These are phyloP conservation scores for Talaromyces nanjingensis DNA, from an alignment of 495 filamentous ascomycete genomes.

Conservation along the genomic window DNA sequence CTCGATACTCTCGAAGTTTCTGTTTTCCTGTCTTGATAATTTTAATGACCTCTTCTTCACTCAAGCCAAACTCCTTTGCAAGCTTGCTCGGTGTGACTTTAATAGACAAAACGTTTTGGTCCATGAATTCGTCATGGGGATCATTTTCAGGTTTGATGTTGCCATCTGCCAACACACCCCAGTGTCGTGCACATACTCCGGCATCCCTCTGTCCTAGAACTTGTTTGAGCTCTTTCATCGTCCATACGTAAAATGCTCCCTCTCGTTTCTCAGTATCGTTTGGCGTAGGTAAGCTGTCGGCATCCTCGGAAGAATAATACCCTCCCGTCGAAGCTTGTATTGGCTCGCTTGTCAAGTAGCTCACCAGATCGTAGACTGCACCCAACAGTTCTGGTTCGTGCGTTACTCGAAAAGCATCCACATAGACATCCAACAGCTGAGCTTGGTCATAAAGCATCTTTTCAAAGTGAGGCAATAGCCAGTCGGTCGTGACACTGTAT, in stretches of 20 bases:
- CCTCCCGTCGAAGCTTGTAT: conserved; percentile 63
- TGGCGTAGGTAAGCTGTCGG: conserved; percentile 71
- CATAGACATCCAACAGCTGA: conserved; percentile 76
- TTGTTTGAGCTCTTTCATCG: conserved; percentile 74
- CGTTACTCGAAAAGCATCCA: conserved; percentile 78
- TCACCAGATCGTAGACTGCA: conserved; percentile 73
- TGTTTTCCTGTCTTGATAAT: conserved; percentile 63
- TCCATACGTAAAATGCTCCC: conserved; percentile 96
- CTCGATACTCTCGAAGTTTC: conserved; percentile 66
- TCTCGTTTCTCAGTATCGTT: conserved; percentile 82
- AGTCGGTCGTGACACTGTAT: conserved; percentile 85
- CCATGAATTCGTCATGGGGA: conserved; percentile 88
- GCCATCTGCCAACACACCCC: conserved; percentile 78
- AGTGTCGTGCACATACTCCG: conserved; percentile 74
- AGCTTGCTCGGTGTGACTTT: conserved; percentile 56
- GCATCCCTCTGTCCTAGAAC: conserved; percentile 66
- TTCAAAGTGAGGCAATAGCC: conserved; percentile 92
- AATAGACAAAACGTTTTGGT: conserved; percentile 58
- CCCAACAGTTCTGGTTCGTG: conserved; percentile 66
- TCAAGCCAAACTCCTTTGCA: conserved; percentile 70
- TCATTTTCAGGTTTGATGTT: conserved; percentile 83
- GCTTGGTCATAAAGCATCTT: conserved; percentile 98
- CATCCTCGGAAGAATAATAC: conserved; percentile 86
- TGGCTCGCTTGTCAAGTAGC: conserved; percentile 65
- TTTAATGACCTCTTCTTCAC: conserved; percentile 61